phyloP scores from a whole-genome alignment of 2,329 filamentous ascomycete genomes.

The Aspergillus glaucus region DNA sequence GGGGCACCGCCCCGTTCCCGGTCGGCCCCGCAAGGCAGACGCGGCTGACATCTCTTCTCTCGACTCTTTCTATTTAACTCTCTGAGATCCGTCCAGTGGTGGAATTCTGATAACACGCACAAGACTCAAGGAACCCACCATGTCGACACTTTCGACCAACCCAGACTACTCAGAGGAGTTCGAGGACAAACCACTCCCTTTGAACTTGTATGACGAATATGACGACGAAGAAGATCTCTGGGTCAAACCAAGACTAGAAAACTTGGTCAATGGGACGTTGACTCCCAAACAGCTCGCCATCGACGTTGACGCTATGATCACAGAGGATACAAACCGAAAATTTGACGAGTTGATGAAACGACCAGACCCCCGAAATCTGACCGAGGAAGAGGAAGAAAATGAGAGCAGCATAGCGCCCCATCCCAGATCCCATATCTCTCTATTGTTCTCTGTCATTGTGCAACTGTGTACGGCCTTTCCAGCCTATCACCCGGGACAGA shows the following conservation, averaged over 20 bases:
- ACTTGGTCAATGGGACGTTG: background rate
- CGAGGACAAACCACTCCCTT: background rate
- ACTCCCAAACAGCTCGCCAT: background rate
- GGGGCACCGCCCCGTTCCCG: background rate
- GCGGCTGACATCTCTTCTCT: background rate
- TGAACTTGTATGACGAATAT: background rate
- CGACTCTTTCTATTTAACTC: background rate
- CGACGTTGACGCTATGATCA: background rate
- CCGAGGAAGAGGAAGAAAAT: background rate
- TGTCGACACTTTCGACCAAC: background rate
- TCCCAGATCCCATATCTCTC: background rate
- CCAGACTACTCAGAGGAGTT: background rate
- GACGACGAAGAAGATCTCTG: background rate
- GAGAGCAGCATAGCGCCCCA: background rate
- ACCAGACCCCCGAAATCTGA: background rate
- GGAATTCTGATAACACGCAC: background rate
- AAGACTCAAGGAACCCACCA: background rate
- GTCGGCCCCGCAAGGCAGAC: background rate
- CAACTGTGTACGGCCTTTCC: background rate
- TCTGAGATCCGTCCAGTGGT: background rate
- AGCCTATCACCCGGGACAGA: background rate
- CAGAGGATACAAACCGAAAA: background rate
- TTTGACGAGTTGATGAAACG: background rate
- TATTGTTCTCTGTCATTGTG: background rate
- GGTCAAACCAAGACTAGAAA: conserved; percentile 1